These are phyloP conservation scores for Epichloe brachyelytri DNA, from an alignment of 2,329 filamentous ascomycete genomes.

Conservation along the genomic window DNA sequence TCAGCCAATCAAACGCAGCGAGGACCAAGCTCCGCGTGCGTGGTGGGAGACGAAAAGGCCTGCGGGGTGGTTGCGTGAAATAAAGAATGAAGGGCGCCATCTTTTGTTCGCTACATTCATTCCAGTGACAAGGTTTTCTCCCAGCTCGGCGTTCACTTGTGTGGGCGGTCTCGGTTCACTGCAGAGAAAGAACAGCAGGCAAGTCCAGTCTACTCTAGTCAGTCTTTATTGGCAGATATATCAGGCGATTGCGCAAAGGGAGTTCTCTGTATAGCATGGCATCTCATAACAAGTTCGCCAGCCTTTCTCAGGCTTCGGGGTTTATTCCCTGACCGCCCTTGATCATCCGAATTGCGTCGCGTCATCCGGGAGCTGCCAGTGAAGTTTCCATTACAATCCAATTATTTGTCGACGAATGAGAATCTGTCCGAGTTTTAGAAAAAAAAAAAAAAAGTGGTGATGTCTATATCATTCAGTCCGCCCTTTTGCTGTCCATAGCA, in stretches of 20 bases:
- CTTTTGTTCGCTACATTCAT: background rate
- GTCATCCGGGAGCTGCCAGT: conserved; percentile 7
- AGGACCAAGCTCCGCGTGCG: background rate
- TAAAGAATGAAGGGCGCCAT: background rate
- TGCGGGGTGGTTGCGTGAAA: background rate
- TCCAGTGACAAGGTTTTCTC: background rate
- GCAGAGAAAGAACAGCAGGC: too few species aligned
- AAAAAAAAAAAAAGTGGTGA: conserved; percentile 8
- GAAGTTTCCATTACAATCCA: conserved; percentile 12
- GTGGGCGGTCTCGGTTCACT: too few species aligned
- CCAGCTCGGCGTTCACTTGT: too few species aligned
- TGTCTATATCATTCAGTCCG: conserved; percentile 7
- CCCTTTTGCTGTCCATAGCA: background rate
- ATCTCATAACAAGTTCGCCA: background rate
- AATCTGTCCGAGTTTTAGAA: background rate
- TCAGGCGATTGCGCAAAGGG: too few species aligned
- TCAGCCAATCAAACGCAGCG: background rate
- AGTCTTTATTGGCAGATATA: background rate
- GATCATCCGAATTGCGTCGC: background rate
- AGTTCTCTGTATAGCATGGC: too few species aligned
- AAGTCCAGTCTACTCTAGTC: too few species aligned
- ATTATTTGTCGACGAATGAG: conserved; percentile 8
- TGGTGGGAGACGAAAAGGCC: background rate
- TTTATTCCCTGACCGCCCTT: background rate
- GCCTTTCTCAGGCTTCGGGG: background rate